These are phyloP conservation scores for Tolypocladium ovalisporum DNA, from an alignment of 2,329 filamentous ascomycete species.

Conservation along the genomic window DNA sequence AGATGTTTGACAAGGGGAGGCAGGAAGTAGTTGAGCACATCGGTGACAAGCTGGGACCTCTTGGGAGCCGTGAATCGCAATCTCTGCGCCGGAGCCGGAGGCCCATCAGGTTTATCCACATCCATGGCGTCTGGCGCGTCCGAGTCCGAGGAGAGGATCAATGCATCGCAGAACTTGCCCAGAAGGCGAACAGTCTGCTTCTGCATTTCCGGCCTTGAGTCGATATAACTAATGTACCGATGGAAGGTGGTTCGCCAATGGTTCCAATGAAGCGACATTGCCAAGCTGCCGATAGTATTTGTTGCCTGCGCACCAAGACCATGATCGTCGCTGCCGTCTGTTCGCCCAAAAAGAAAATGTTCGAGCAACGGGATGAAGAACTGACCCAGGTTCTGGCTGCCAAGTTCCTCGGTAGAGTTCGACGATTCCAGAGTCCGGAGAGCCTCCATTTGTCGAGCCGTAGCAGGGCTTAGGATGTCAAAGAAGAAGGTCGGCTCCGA, in stretches of 20 bases:
- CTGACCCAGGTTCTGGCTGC: conserved; percentile 68
- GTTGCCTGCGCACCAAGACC: conserved; percentile 80
- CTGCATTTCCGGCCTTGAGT: conserved; percentile 68
- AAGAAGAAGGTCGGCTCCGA: conserved; percentile 70
- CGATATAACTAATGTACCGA: conserved; percentile 73
- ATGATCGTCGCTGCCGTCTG: conserved; percentile 64
- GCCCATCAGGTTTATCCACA: conserved; percentile 20
- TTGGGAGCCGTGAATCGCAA: conserved; percentile 58
- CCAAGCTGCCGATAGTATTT: conserved; percentile 65
- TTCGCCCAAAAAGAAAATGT: conserved; percentile 82
- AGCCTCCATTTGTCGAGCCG: conserved; percentile 75
- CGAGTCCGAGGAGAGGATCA: conserved; percentile 46
- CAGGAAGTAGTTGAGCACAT: conserved; percentile 65
- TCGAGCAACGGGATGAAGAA: conserved; percentile 88
- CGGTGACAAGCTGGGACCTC: conserved; percentile 54
- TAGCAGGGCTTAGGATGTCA: conserved; percentile 84
- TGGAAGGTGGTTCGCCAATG: conserved; percentile 80
- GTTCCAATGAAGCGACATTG: conserved; percentile 73
- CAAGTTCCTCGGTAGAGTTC: conserved; percentile 52
- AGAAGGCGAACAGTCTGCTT: conserved; percentile 79
- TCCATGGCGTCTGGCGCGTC: conserved; percentile 29
- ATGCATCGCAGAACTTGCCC: conserved; percentile 67
- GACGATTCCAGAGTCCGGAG: conserved; percentile 64
- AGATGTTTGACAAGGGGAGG: conserved; percentile 75
- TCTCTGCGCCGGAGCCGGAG: conserved; percentile 19